Evolutionary conservation across 495 filamentous ascomycete genomes (phyloP).

Genomic region (Entonaema liquescens): DNA sequence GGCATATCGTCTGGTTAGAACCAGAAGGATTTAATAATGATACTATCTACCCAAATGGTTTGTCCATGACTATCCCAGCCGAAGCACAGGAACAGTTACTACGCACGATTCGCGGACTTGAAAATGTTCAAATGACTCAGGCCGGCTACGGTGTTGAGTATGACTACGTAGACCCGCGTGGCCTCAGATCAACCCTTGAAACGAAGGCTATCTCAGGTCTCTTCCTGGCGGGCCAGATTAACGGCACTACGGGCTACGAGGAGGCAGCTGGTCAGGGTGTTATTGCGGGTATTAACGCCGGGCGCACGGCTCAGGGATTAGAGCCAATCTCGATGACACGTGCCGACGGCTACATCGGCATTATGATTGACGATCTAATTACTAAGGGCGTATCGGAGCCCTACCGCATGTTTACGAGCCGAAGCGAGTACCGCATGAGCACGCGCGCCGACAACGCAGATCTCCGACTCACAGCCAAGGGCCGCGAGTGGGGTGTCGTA

Average conservation of each 20-base stretch:
- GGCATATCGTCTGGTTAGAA: slow-evolving; percentile 93
- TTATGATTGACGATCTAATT: slow-evolving; percentile 98
- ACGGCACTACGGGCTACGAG: slow-evolving; percentile 98
- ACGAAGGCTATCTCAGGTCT: slow-evolving; percentile 91
- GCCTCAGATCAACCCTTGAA: slow-evolving; percentile 84
- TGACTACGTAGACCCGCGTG: slow-evolving; percentile 96
- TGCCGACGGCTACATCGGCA: slow-evolving; percentile 92
- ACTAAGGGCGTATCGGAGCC: slow-evolving; percentile 97
- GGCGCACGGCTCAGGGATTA: slow-evolving; percentile 74
- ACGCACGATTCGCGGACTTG: slow-evolving; percentile 83
- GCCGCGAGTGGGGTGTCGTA: slow-evolving; percentile 79
- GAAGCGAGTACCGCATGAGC: slow-evolving; percentile 93
- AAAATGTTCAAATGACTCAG: slow-evolving; percentile 92
- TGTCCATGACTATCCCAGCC: slow-evolving; percentile 94
- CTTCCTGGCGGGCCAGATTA: slow-evolving; percentile 96
- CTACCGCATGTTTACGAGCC: slow-evolving; percentile 98
- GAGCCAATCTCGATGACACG: slow-evolving; percentile 73
- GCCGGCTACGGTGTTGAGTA: slow-evolving; percentile 98
- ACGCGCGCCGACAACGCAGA: slow-evolving; percentile 95
- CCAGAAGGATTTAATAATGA: slow-evolving; percentile 94
- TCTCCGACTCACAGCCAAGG: slow-evolving; percentile 80
- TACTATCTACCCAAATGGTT: slow-evolving; percentile 94
- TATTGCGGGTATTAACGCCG: slow-evolving; percentile 92
- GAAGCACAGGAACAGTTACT: slow-evolving; percentile 85
- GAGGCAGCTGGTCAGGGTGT: slow-evolving; percentile 95